Percentiles rank a stretch among this genome's conserved stretches.
Conservation (phyloP, 345 rosid genomes). For the Geranium rotundifolium region DNA sequence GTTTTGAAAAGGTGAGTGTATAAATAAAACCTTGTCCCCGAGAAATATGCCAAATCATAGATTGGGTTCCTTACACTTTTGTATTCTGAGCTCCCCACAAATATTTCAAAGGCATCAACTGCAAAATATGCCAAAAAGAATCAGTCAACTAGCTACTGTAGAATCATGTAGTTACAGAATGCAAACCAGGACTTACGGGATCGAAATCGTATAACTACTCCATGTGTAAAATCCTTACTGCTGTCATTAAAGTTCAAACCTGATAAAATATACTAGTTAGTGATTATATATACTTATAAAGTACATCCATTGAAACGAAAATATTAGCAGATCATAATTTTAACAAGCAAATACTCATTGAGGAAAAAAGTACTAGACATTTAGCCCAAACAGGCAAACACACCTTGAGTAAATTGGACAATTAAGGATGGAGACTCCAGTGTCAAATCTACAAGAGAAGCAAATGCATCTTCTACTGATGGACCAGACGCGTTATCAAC, state of each 20-base stretch:
- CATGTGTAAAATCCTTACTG: constrained; percentile 63
- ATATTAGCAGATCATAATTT: background rate
- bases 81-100: constrained; percentile 48
- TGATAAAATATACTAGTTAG: constrained; percentile 15
- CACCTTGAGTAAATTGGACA: constrained; percentile 79
- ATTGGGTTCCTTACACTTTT: constrained; percentile 42
- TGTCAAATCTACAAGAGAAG: constrained; percentile 36
- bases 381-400: constrained; percentile 12
- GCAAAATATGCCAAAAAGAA: constrained; percentile 20
- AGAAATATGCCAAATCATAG: constrained; percentile 1
- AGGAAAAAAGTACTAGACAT: background rate
- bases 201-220: constrained; percentile 51
- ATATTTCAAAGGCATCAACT: constrained; percentile 74
- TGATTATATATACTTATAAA: background rate
- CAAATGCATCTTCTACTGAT: constrained; percentile 52
- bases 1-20: too few relatives aligned
- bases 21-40: background rate
- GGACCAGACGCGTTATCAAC: constrained; percentile 35
- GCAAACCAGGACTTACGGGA: constrained; percentile 33
- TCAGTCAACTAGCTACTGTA: constrained; percentile 12
- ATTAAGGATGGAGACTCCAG: constrained; percentile 51
- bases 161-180: constrained; percentile 2
- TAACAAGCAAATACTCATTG: background rate
- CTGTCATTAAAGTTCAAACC: constrained; percentile 63
- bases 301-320: background rate